Conservation (phyloP, 176 grass and related monocot genomes). For the Avena atlantica region DNA sequence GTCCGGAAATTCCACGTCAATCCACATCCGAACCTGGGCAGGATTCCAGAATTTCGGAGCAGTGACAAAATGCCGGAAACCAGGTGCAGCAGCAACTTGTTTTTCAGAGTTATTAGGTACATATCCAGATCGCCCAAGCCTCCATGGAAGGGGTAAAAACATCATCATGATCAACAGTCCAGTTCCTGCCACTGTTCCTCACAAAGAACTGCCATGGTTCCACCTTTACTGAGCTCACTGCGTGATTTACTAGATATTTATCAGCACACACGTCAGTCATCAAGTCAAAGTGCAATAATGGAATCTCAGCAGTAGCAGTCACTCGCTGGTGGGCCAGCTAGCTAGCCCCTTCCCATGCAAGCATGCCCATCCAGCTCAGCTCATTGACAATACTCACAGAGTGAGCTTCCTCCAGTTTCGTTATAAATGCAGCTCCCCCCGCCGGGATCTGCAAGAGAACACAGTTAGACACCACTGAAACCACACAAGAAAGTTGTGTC, state of each 20-base stretch:
- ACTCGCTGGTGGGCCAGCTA: constrained; percentile 31
- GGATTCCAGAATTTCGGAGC: constrained; percentile 29
- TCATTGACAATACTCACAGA: not conserved
- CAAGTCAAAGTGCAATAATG: constrained; percentile 31
- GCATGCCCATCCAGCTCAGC: constrained; percentile 46
- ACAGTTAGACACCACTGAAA: constrained; percentile 11
- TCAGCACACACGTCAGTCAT: not conserved
- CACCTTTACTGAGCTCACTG: not conserved
- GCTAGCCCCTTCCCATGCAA: not conserved
- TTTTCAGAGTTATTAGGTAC: not conserved
- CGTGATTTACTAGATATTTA: not conserved
- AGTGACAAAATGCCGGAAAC: not conserved
- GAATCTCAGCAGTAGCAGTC: constrained; percentile 16
- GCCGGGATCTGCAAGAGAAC: constrained; percentile 38
- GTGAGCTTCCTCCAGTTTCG: not conserved
- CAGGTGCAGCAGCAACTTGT: not conserved
- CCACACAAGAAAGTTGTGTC: not conserved
- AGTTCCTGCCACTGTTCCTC: not conserved
- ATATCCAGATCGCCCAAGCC: constrained; percentile 38
- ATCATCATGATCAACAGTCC: not conserved
- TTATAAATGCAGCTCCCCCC: constrained; percentile 41
- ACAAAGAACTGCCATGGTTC: not conserved
- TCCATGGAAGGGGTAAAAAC: not conserved
- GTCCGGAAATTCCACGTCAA: constrained; percentile 24
- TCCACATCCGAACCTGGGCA: constrained; percentile 39